phyloP scores from a whole-genome alignment of 75 land plant species.

The Cryptomeria japonica region DNA sequence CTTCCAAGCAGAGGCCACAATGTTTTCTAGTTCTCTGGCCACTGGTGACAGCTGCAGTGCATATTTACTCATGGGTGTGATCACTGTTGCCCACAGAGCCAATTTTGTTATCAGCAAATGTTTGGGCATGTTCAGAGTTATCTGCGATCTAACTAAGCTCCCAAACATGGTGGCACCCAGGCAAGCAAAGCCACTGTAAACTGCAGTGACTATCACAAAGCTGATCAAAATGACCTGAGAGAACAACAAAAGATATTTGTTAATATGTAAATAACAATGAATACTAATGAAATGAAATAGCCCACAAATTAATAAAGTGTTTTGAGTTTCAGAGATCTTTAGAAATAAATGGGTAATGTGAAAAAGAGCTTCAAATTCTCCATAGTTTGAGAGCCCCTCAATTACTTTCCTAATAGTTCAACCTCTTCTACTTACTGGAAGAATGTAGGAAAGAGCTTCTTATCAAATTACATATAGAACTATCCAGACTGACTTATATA shows the following conservation, averaged over 20 bases:
- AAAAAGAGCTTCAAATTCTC: neutral
- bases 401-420: too few species aligned
- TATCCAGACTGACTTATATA: too few species aligned
- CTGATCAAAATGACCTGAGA: constrained; percentile 19
- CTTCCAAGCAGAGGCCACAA: constrained; percentile 3
- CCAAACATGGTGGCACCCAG: constrained; percentile 28
- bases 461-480: too few species aligned
- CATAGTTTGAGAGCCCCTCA: too few species aligned
- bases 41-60: constrained; percentile 30
- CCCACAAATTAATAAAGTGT: neutral
- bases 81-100: constrained; percentile 25
- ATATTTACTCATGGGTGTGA: constrained; percentile 26
- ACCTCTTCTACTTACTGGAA: too few species aligned
- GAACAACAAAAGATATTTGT: neutral
- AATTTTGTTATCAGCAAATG: constrained; percentile 20
- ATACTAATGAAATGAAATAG: neutral
- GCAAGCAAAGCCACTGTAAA: constrained; percentile 13
- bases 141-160: constrained; percentile 13
- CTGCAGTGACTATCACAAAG: constrained; percentile 10
- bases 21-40: constrained; percentile 16
- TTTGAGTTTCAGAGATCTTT: neutral
- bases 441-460: too few species aligned
- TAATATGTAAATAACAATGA: neutral
- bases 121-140: constrained; percentile 24
- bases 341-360: neutral